phyloP scores from a whole-genome alignment of 1,284 basidiomycete genomes.

The Stereum hirsutum region DNA sequence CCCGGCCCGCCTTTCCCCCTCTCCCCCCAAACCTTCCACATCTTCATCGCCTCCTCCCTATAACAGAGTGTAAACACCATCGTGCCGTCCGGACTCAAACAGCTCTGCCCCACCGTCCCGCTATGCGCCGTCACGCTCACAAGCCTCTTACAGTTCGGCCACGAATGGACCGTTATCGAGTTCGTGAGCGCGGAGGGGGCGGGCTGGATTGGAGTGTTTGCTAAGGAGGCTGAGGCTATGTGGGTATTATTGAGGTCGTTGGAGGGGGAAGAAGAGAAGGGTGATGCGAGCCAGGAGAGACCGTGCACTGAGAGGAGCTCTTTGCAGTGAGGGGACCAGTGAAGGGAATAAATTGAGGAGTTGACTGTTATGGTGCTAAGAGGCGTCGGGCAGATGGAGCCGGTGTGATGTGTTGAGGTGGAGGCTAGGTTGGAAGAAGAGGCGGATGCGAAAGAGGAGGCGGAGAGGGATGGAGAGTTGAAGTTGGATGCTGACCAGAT shows the following conservation, averaged over 20 bases:
- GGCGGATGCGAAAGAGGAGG: too few species aligned
- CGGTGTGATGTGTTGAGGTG: too few species aligned
- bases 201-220: slow-evolving; percentile 11
- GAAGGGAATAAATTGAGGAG: slow-evolving; percentile 57
- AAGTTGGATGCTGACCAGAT: slow-evolving; percentile 33
- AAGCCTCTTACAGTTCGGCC: slow-evolving; percentile 25
- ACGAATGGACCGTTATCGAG: slow-evolving; percentile 37
- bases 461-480: slow-evolving; percentile 24
- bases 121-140: slow-evolving; percentile 25
- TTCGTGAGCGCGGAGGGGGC: slow-evolving; percentile 32
- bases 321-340: slow-evolving; percentile 57
- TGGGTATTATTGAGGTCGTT: too few species aligned
- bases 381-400: slow-evolving; percentile 41
- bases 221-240: slow-evolving; percentile 8
- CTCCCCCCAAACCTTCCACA: slow-evolving; percentile 32
- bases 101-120: slow-evolving; percentile 25
- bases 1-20: too few species aligned
- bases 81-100: slow-evolving; percentile 26
- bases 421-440: too few species aligned
- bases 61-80: slow-evolving; percentile 28
- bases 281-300: slow-evolving; percentile 24
- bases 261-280: too few species aligned
- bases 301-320: slow-evolving; percentile 66
- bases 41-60: slow-evolving; percentile 31
- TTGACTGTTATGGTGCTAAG: slow-evolving; percentile 40